Evolutionary conservation across 2,329 filamentous ascomycete species (phyloP), one percentile per base, ranked within the genome.

Genomic region (Pseudogymnoascus sp.): DNA sequence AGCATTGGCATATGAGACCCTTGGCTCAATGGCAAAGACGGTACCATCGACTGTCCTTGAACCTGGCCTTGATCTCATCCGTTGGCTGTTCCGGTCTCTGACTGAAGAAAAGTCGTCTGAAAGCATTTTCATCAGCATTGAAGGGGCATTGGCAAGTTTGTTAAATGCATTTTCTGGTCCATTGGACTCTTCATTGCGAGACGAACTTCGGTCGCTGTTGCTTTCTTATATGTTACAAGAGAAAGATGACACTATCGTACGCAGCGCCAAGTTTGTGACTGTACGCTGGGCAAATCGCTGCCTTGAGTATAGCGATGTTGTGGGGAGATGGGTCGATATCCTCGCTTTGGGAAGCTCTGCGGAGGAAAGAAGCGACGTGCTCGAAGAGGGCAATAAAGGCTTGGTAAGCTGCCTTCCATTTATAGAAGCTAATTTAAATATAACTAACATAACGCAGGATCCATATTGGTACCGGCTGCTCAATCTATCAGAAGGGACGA

Each of bases 231-330:
- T 91, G 82, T 78, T 77, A 54, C 77, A 83, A 0, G 70, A 77
- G 0, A 79, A 83, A 14, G 76, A 77, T 5, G 70, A 73, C 1
- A 77, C 78, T n/a, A 78, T 83, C 14, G 78, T 86, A n/a, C 83
- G 88, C 68, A 93, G 89, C 70, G 89, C 89, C 36, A 86, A 90
- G 6, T 95, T 93, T 75, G 88, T 91, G 18, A 88, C 88, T 23
- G 87, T 95, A 6, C 90, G 95, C 64, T 97, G 93, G 80, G 91
- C 91, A 10, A 97, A 97, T 72, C 84, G 90, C 61, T 96, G 91
- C 70, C 79, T 99, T 4, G 84, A 88, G 0, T 97, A 91, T 69
- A 81, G 81, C 18, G 91, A 96, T 70, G 81, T 91, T 8, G 80
- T 88, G 39, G 95, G 86, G 26, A 85, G 95, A 60, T 97, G 91